phyloP scores from a whole-genome alignment of 495 filamentous ascomycete species.

The Neurospora pannonica region DNA sequence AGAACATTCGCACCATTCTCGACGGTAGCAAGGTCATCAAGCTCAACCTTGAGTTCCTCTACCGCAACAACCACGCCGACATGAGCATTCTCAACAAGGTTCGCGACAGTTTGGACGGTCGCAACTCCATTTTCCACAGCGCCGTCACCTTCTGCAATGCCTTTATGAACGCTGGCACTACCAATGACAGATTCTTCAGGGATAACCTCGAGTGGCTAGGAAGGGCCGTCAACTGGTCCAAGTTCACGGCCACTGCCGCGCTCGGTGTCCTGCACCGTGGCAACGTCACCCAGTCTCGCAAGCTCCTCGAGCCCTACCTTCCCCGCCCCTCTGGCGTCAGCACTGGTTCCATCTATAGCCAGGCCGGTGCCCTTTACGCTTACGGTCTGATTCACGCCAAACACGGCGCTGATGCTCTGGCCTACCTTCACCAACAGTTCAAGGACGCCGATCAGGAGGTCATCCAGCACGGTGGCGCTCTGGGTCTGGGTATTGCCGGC shows the following conservation, averaged over 20 bases:
- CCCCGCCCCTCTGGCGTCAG: constrained; percentile 60
- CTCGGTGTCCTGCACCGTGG: constrained; percentile 94
- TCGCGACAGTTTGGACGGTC: constrained; percentile 84
- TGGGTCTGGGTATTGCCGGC: constrained; percentile 91
- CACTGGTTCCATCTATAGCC: constrained; percentile 82
- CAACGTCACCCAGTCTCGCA: constrained; percentile 84
- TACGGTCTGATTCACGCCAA: constrained; percentile 97
- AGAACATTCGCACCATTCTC: constrained; percentile 75
- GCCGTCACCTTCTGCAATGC: constrained; percentile 95
- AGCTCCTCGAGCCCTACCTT: constrained; percentile 89
- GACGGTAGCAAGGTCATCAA: constrained; percentile 86
- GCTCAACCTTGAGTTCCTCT: constrained; percentile 91
- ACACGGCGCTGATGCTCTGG: constrained; percentile 85
- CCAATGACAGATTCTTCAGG: constrained; percentile 92
- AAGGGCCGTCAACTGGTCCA: constrained; percentile 99
- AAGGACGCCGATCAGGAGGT: constrained; percentile 83
- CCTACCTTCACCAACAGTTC: constrained; percentile 82
- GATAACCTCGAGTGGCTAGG: constrained; percentile 97
- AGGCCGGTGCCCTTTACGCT: constrained; percentile 91
- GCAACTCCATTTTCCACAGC: constrained; percentile 97
- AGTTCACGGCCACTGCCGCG: constrained; percentile 96
- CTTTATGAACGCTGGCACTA: constrained; percentile 99
- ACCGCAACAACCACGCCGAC: constrained; percentile 79
- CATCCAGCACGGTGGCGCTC: constrained; percentile 90
- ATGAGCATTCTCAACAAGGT: constrained; percentile 88